Base-by-base conservation (phyloP, 1,139 yeast species). In the Kodamaea sp. region DNA sequence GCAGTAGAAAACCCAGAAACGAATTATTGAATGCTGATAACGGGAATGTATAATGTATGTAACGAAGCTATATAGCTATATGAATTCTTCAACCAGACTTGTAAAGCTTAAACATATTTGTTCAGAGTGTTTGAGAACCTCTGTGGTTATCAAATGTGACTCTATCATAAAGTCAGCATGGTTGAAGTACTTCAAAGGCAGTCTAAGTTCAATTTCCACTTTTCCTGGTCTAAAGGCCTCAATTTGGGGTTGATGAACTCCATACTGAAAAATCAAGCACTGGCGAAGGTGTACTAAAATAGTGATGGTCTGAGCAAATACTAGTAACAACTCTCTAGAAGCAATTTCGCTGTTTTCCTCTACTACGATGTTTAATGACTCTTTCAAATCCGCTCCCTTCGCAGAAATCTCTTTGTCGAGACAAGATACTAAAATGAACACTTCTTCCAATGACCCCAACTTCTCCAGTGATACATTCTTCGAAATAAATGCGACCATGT, bases 361-460 rank as follows among this genome's bases (percentile, higher is more conserved):
- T 8, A 40, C 44, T 9, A 34, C 31, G 20, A 31, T 9, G 23
- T 25, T 19, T 36, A 43, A 41, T 39, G 38, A 43, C 41, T 41
- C 48, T 35, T 55, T 42, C n/a, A 73, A 46, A 24, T 66, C 69
- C 24, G 60, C 47, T 1, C 70, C 73, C 33, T 62, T 64, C 3
- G 61, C 50, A 3, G 48, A 32, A 4, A 53, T 39, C 10, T 46
- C 32, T 10, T 47, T 31, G 26, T 55, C 53, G 12, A 51, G 41
- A n/a, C 41, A 42, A 25, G 34, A 32, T 3, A 54, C 24, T 9
- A 52, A 11, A 5, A 44, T 38, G 22, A 48, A 40, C 2, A 52
- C 34, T 37, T 77, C 82, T 42, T 75, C 80, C 33, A 66, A 45
- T 0, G 66, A 58, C 2, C 45, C 39, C 29, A 75, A 68, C 1